Base-by-base conservation (phyloP, 495 filamentous ascomycete genomes). In the Jackrogersella minutella region DNA sequence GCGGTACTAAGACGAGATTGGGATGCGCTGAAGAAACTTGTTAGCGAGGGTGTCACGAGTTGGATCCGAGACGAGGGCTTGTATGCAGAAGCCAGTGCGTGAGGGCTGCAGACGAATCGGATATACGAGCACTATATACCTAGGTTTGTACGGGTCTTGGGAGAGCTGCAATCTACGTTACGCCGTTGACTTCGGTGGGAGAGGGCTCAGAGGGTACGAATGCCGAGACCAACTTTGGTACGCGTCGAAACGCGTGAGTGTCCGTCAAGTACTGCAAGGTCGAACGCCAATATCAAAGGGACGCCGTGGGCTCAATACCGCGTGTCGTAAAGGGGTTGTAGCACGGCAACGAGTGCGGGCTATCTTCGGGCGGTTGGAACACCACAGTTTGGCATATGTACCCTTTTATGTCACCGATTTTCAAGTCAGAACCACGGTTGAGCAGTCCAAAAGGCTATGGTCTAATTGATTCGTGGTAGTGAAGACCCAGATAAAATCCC, bases 41-140 rank as follows among this genome's bases (percentile, higher is more conserved):
- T 95, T 11, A 86, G 89, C 2, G 77, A 80, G 2, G 81, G 76
- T 10, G 87, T 97, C 1, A 79, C 75, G 34, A 79, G 78, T 51
- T 95, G 88, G 84, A 80, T 88, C 36, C 63, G 81, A 50, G 73
- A 76, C 55, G 75, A 81, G 68, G 71, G 64, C 7, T 61, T 90
- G 60, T 91, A 91, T 77, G 65, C 19, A 21, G 41, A 62, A 34
- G 57, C 17, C 10, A 50, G 51, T 4, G 30, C 19, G 14, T 70
- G 37, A 68, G 1, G 17, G 14, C 31, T 19, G 5, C 11, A 10
- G 28, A n/a, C 19, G 28, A 52, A 6, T 4, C 7, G 26, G 13
- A 26, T n/a, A 24, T 21, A 9, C 16, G 26, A 31, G 13, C 24
- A 9, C 9, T 5, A 24, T 44, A 5, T 10, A 3, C 17, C 41